phyloP scores from a whole-genome alignment of 164 flowering plant genomes.

The Dillenia turbinata region DNA sequence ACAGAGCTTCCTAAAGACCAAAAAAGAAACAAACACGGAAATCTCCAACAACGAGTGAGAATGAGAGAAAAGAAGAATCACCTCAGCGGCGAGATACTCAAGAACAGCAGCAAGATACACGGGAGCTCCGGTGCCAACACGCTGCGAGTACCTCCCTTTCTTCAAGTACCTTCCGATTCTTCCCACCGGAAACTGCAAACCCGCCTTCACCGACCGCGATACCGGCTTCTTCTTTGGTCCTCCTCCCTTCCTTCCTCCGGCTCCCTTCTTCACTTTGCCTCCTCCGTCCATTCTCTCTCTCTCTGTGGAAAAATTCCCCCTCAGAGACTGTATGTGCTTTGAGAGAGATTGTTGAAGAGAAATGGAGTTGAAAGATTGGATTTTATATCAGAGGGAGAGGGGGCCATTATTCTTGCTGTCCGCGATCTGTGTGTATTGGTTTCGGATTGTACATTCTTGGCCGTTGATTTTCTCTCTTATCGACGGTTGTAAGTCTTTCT shows the following conservation, averaged over 20 bases:
- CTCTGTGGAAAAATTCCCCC: too few relatives aligned
- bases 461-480: too few relatives aligned
- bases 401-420: too few relatives aligned
- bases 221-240: constrained; percentile 34
- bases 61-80: constrained; percentile 1
- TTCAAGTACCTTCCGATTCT: constrained; percentile 31
- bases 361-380: too few relatives aligned
- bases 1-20: neutral
- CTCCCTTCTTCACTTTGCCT: constrained; percentile 28
- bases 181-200: constrained; percentile 34
- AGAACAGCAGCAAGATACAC: constrained; percentile 67
- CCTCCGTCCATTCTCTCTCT: neutral
- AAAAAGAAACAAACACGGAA: neutral
- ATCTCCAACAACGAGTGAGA: too few relatives aligned
- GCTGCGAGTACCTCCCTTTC: constrained; percentile 33
- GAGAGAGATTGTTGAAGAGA: too few relatives aligned
- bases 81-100: constrained; percentile 72
- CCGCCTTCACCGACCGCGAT: constrained; percentile 26
- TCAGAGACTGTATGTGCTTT: too few relatives aligned
- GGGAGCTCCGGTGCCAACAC: constrained; percentile 75
- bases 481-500: too few relatives aligned
- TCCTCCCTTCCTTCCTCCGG: constrained; percentile 28
- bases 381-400: too few relatives aligned
- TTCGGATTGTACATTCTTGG: too few relatives aligned
- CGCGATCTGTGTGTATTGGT: too few relatives aligned